Base-by-base conservation (phyloP, 768 basidiomycete genomes). In the Kwoniella dejecticola region DNA sequence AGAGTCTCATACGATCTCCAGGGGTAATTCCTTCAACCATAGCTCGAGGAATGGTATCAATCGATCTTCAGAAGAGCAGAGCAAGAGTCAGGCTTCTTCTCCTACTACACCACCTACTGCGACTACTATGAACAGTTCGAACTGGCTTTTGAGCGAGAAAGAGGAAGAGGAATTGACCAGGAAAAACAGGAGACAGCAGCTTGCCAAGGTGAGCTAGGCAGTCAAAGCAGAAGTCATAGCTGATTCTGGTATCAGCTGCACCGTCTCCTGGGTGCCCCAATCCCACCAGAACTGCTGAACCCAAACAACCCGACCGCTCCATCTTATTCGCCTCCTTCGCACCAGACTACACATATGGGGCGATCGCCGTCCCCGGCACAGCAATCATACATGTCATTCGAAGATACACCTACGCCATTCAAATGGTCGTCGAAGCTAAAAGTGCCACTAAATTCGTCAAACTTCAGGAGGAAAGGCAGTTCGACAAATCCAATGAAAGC, bases 161-260 rank as follows among this genome's bases (percentile, higher is more conserved):
- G 57, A 50, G 4, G 59, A 52, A n/a, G 52, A 60, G 15, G 57
- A 53, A 23, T 11, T 19, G 15, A 45, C 47, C 3, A 60, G 50
- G 49, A 60, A 38, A 27, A 48, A 55, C 33, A 59, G 57, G 47
- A 58, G 66, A 47, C 48, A 53, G 27, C 71, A 72, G 40, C 36
- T 64, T 1, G 68, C 68, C 30, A 72, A 72, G 61, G 67, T 69
- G 45, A 49, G 65, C 33, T 36, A 15, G 7, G n/a, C n/a, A n/a
- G n/a, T n/a, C n/a, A n/a, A n/a, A n/a, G n/a, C n/a, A n/a, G n/a
- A n/a, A n/a, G n/a, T n/a, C n/a, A n/a, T n/a, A n/a, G n/a, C n/a
- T n/a, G n/a, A n/a, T n/a, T n/a, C n/a, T n/a, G n/a, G n/a, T n/a
- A n/a, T n/a, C 50, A 67, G 67, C 50, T 67, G 5, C 62, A 69